Base-by-base conservation (phyloP, 331 rosid species). In the Pyrus hybrid region DNA sequence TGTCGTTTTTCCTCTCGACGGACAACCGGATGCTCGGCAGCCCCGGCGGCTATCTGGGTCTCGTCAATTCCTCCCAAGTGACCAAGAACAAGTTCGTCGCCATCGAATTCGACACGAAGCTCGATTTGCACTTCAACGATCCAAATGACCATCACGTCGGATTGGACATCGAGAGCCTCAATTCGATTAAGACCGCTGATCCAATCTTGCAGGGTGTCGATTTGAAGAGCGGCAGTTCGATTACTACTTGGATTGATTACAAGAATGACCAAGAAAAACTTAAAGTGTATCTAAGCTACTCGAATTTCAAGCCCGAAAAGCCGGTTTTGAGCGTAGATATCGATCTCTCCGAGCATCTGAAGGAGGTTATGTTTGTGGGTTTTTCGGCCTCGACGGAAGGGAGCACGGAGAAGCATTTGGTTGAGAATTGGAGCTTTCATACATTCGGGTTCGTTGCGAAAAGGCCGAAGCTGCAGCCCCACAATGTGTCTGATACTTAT, bases 171-270 rank as follows among this genome's bases (percentile, higher is more conserved):
- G 84, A 85, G 28, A 57, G 86, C 21, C 17, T 88, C 20, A 70
- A 26, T 63, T 90, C 96, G 1, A 62, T 88, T 63, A 75, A 80
- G 66, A 87, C 94, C 1, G 96, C 65, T 0, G 79, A 90, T 74
- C 84, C 87, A 0, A 74, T 73, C 68, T 45, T 26, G 33, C 86
- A 79, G 21, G 93, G 82, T 16, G 82, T 91, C 30, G 88, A 86
- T 72, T 87, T 93, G 28, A 93, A 88, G 75, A 78, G 88, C 67
- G 95, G 95, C 14, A 66, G 74, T 37, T 71, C 63, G 28, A 85
- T 88, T 63, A 84, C 88, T 4, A 81, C 92, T 58, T 91, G 96
- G 98, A 86, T 93, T 47, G 93, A 93, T 22, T 93, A 91, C 90
- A 79, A 80, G 74, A 81, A 81, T 14, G 88, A 77, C 2, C 78